Percentiles rank a stretch among this genome's conserved stretches.
phyloP scores from a whole-genome alignment of 116 monocot genomes.

The Phalaenopsis hybrid region DNA sequence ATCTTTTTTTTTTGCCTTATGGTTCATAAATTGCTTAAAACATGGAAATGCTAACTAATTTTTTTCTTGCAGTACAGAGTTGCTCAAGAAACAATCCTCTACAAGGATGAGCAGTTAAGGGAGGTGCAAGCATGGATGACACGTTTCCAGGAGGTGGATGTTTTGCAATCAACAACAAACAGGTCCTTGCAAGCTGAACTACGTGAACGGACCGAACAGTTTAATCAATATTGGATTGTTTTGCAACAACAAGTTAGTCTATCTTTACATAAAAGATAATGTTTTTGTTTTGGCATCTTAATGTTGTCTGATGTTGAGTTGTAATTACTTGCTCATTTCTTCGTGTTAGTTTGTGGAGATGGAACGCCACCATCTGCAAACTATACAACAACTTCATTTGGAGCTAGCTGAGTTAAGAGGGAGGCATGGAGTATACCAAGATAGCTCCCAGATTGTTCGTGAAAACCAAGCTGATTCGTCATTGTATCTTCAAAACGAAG shows the following conservation, averaged over 20 bases:
- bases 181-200: constrained; percentile 66
- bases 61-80: constrained; percentile 66
- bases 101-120: constrained; percentile 88
- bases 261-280: neutral
- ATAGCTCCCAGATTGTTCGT: constrained; percentile 24
- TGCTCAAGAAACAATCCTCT: constrained; percentile 68
- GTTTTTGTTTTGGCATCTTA: neutral
- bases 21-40: neutral
- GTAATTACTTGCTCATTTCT: constrained; percentile 6
- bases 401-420: constrained; percentile 61
- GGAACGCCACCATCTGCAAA: constrained; percentile 71
- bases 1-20: neutral
- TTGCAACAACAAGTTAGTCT: constrained; percentile 52
- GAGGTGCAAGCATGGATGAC: constrained; percentile 81
- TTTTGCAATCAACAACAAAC: constrained; percentile 59
- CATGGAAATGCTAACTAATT: neutral
- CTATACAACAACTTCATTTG: constrained; percentile 77
- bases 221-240: constrained; percentile 65
- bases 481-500: constrained; percentile 35
- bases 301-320: neutral
- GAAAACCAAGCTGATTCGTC: constrained; percentile 34
- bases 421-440: constrained; percentile 31
- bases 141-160: constrained; percentile 74
- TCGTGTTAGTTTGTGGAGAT: constrained; percentile 57
- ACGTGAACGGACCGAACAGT: constrained; percentile 67